phyloP scores from a whole-genome alignment of 2,329 filamentous ascomycete genomes.

The Leptographium lundbergii region DNA sequence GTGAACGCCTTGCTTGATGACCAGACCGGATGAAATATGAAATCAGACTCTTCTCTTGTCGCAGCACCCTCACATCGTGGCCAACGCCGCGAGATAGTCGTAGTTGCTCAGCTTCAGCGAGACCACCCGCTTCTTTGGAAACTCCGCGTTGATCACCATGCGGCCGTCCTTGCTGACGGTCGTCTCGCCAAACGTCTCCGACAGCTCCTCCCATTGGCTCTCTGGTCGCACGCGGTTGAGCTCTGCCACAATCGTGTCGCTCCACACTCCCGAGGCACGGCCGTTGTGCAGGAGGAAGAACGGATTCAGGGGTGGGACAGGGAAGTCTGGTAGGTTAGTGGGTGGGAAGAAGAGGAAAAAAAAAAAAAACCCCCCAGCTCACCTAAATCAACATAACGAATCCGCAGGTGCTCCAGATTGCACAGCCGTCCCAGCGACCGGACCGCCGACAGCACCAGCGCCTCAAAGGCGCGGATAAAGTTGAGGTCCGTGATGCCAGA shows the following conservation, averaged over 20 bases:
- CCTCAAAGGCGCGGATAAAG: conserved; percentile 61
- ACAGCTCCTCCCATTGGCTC: conserved; percentile 47
- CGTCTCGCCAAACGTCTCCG: conserved; percentile 50
- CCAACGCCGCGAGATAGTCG: conserved; percentile 28
- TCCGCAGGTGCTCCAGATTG: conserved; percentile 50
- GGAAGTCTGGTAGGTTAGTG: conserved; percentile 42
- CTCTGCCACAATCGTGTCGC: conserved; percentile 49
- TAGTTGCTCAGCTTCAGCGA: conserved; percentile 48
- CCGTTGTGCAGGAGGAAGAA: conserved; percentile 53
- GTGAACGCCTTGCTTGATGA: conserved; percentile 4
- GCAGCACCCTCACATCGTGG: conserved; percentile 6
- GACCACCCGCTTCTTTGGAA: conserved; percentile 36
- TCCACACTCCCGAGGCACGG: conserved; percentile 60
- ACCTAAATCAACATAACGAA: conserved; percentile 64
- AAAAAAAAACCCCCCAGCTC: conserved; percentile 15
- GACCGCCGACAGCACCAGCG: conserved; percentile 51
- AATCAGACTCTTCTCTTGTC: too few species aligned
- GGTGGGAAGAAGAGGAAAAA: neutral
- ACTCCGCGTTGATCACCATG: conserved; percentile 43
- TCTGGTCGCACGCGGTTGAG: conserved; percentile 46
- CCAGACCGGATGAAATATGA: neutral
- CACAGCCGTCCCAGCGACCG: conserved; percentile 45
- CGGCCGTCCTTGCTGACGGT: conserved; percentile 46
- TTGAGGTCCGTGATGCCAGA: conserved; percentile 59
- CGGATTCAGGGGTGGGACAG: conserved; percentile 57